phyloP scores from a whole-genome alignment of 352 stramenopile genomes.

The Phytophthora fragariaefolia region DNA sequence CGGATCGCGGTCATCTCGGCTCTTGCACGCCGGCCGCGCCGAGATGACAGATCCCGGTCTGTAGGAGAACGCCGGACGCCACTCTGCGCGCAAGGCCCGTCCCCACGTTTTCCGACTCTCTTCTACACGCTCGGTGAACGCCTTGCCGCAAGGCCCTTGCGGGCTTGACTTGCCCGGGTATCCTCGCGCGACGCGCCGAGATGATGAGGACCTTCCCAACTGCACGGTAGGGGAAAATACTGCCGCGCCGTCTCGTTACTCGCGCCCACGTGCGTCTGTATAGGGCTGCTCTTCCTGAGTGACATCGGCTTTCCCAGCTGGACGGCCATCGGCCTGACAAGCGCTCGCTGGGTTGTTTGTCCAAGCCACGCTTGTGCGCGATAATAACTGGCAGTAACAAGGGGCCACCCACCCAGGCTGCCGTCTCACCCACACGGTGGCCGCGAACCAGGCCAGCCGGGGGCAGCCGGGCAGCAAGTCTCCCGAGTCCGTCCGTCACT shows the following conservation, averaged over 20 bases:
- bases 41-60: conserved; percentile 35
- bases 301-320: conserved; percentile 41
- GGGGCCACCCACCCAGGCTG: conserved; percentile 2
- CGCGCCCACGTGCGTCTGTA: conserved; percentile 37
- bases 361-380: no score
- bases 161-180: not conserved
- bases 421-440: conserved; percentile 10
- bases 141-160: no score
- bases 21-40: not conserved
- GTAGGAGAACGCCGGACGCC: conserved; percentile 19
- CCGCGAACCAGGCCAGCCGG: conserved; percentile 11
- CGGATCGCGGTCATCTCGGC: not conserved
- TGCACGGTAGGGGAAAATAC: conserved; percentile 37
- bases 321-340: conserved; percentile 15
- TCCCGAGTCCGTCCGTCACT: no score
- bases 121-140: no score
- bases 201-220: conserved; percentile 23
- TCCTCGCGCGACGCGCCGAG: conserved; percentile 8
- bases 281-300: conserved; percentile 29
- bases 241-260: conserved; percentile 36
- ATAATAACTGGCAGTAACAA: conserved; percentile 9
- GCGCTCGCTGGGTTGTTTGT: not conserved
- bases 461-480: not conserved
- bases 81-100: conserved; percentile 21
- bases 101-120: conserved; percentile 31